Percentiles rank a stretch among this genome's conserved stretches.
These are phyloP conservation scores for Salmacisia buchloeana DNA, from an alignment of 1,284 basidiomycete species.

Conservation along the genomic window DNA sequence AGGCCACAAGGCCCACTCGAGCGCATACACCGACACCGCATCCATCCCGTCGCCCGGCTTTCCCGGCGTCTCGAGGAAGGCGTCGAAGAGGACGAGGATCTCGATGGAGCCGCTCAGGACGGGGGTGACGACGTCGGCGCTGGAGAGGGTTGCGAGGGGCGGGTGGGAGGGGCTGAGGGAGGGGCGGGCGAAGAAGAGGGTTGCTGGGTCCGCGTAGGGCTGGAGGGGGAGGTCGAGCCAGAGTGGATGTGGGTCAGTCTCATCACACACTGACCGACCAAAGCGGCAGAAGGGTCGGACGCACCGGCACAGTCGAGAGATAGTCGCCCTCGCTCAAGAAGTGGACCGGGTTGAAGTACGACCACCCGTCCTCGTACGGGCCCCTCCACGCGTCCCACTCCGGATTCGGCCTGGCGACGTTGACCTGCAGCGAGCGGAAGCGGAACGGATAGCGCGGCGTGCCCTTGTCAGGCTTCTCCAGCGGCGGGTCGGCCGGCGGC, in stretches of 20 bases:
- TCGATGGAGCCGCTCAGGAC: constrained; percentile 25
- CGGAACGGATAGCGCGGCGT: constrained; percentile 33
- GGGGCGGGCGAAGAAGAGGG: constrained; percentile 31
- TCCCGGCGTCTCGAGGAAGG: constrained; percentile 34
- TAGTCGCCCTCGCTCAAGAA: constrained; percentile 21
- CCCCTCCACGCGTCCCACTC: constrained; percentile 26
- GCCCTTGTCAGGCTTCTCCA: constrained; percentile 16
- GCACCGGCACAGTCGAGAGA: neutral
- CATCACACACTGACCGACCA: neutral
- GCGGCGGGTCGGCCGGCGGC: constrained; percentile 31
- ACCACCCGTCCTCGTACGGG: constrained; percentile 30
- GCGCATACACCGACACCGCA: constrained; percentile 27
- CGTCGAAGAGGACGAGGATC: constrained; percentile 31
- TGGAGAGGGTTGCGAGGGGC: constrained; percentile 26
- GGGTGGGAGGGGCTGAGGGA: constrained; percentile 19
- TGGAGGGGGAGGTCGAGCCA: neutral
- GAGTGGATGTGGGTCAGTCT: too few species aligned
- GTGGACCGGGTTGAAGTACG: constrained; percentile 38
- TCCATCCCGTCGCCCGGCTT: constrained; percentile 39
- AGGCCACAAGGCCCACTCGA: constrained; percentile 30
- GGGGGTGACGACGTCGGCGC: constrained; percentile 29
- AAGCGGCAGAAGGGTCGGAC: neutral
- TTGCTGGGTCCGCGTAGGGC: constrained; percentile 28
- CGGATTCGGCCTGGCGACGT: constrained; percentile 30
- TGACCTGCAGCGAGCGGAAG: constrained; percentile 29